Evolutionary conservation across 257 asterid species (phyloP), one percentile per base, ranked within the genome.

Genomic region (Petunia secreta): DNA sequence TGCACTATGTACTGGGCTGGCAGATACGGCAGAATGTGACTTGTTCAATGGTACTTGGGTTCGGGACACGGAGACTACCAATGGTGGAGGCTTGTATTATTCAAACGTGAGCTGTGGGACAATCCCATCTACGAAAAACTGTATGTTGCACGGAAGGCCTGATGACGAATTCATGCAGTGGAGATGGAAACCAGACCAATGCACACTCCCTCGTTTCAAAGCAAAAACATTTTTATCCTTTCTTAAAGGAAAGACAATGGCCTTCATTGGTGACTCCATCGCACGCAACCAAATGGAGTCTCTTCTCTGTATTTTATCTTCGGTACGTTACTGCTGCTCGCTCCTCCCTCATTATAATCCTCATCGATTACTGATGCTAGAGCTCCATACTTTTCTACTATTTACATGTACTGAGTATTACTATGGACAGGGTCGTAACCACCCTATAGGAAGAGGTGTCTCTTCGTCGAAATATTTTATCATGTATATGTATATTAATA

Each of bases 241-340:
- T 15, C 80, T 92, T 0, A 82, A 54, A 57, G 95, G 91, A 15
- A 94, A 88, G 87, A 90, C 86, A 2, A 83, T 94, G 93, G 95
- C 94, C 2, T 94, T 94, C 82, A 55, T 94, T 34, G 97, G 97
- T 2, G 98, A 94, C 75, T 91, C 98, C 0, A 37, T 94, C 5
- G 90, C 91, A 58, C 77, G 95, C 75, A 92, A 94, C 52, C 98
- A 94, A 43, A 84, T 91, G 91, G 97, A 94, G 59, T 94, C 98
- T 37, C 94, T 92, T 52, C 90, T 90, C 13, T 94, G 98, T 79
- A 87, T 91, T 48, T 82, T 92, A 59, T 90, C 97, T 16, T 82
- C 75, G 95, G 98, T 93, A 25, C 25, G 25, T 25, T 25, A 25
- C 25, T 25, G 25, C 25, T 25, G 25, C 25, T 25, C 25, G 25